A percentile compares a stretch with the other conserved stretches of the same genome.
These are phyloP conservation scores for Juncus inflexus DNA, from an alignment of 176 grass and related monocot species.

Conservation along the genomic window DNA sequence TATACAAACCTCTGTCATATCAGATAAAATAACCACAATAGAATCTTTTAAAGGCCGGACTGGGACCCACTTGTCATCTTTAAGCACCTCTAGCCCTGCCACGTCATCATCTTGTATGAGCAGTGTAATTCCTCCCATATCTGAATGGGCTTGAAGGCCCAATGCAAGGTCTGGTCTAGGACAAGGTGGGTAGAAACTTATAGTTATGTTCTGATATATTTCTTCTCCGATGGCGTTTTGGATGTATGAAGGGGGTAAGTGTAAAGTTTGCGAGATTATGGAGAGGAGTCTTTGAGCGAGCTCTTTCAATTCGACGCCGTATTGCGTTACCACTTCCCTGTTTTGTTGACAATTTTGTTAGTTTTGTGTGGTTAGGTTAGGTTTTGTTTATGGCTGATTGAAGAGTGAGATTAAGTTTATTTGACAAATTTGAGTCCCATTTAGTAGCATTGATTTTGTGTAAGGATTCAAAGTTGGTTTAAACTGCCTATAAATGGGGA, in stretches of 20 bases:
- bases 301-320: conserved; percentile 59
- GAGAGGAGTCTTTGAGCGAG: conserved; percentile 64
- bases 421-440: background rate
- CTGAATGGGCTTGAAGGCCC: conserved; percentile 94
- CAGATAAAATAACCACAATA: conserved; percentile 79
- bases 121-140: conserved; percentile 88
- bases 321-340: conserved; percentile 75
- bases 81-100: conserved; percentile 79
- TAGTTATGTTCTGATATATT: conserved; percentile 82
- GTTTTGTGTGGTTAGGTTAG: background rate
- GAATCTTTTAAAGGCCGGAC: conserved; percentile 47
- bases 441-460: background rate
- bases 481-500: background rate
- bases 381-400: background rate
- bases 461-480: conserved; percentile 4
- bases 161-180: conserved; percentile 87
- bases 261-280: conserved; percentile 63
- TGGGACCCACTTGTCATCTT: conserved; percentile 76
- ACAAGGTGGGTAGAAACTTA: conserved; percentile 96
- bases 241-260: conserved; percentile 57
- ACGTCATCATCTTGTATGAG: conserved; percentile 98
- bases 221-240: conserved; percentile 86
- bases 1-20: conserved; percentile 74
- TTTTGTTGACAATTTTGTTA: conserved; percentile 13
- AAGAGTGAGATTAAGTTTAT: too few species aligned